Evolutionary conservation across 768 basidiomycete genomes (phyloP), one percentile per base, ranked within the genome.

Genomic region (Candolleomyces eurysporus): DNA sequence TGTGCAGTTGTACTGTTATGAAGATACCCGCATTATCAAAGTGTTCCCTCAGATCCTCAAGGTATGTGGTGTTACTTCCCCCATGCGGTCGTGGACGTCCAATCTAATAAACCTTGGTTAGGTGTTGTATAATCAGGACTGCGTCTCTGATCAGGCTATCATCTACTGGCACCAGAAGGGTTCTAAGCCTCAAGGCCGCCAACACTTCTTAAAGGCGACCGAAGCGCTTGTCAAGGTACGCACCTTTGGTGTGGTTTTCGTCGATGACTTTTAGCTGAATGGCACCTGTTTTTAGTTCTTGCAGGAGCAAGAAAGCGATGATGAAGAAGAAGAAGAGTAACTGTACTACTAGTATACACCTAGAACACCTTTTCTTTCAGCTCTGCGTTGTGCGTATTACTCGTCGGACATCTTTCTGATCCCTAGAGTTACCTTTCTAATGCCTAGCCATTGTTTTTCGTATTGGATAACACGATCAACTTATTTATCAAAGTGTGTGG

Each of bases 111-210:
- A 59, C 32, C 42, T 19, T 45, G 48, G n/a, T 19, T 48, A 94
- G 92, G 89, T 96, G 67, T 81, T 98, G 74, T 98, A 97, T 79
- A 96, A 96, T 78, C 88, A 91, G 69, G 96, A 99, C 68, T 94
- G 94, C 75, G 83, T 98, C 67, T 92, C 94, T 59, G 94, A 96
- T 70, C 90, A 96, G 71, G 95, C 96, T 63, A 96, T 99, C 69
- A 90, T 98, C 62, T 98, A 97, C 75, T 99, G 96, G 96, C 82
- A 94, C 76, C 89, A 92, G 78, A 99, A 99, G 77, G 96, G 97
- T 56, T 91, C 95, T 52, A 97, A 94, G 76, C 86, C 94, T 0
- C 93, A 98, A 74, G 96, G 96, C 53, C 88, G 90, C 70, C 94
- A 97, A 74, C 91, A 95, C 73, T 98, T 99, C 82, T 78, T 98